phyloP scores from a whole-genome alignment of 148 eudicot genomes.

The Oxyria digyna region DNA sequence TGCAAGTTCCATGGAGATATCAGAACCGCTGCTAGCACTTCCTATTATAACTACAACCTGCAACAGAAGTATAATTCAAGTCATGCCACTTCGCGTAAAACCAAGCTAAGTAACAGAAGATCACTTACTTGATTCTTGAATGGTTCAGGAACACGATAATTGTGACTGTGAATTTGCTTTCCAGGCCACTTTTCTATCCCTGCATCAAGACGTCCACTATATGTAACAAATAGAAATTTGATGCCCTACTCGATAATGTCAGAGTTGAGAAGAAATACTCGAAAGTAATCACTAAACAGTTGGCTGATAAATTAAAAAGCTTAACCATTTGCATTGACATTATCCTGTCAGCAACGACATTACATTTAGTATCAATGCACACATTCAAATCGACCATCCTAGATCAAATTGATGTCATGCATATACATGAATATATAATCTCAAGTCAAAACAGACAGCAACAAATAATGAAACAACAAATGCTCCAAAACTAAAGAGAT shows the following conservation, averaged over 20 bases:
- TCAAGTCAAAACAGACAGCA: background rate
- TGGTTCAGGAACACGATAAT: constrained; percentile 77
- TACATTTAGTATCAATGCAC: background rate
- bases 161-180: constrained; percentile 86
- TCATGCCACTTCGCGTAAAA: background rate
- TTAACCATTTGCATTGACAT: background rate
- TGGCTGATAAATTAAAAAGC: background rate
- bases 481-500: background rate
- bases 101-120: constrained; percentile 11
- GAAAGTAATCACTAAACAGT: background rate
- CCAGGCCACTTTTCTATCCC: constrained; percentile 89
- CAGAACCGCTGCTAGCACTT: constrained; percentile 74
- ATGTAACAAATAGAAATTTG: background rate
- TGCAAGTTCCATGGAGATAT: constrained; percentile 69
- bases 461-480: background rate
- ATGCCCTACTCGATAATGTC: background rate
- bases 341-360: background rate
- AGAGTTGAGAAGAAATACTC: background rate
- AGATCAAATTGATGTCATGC: background rate
- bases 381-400: background rate
- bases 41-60: constrained; percentile 82
- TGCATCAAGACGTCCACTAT: constrained; percentile 13
- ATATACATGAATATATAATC: background rate
- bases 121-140: constrained; percentile 67
- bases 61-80: too few relatives aligned